phyloP scores from a whole-genome alignment of 257 asterid species.

The Solanum chaucha region DNA sequence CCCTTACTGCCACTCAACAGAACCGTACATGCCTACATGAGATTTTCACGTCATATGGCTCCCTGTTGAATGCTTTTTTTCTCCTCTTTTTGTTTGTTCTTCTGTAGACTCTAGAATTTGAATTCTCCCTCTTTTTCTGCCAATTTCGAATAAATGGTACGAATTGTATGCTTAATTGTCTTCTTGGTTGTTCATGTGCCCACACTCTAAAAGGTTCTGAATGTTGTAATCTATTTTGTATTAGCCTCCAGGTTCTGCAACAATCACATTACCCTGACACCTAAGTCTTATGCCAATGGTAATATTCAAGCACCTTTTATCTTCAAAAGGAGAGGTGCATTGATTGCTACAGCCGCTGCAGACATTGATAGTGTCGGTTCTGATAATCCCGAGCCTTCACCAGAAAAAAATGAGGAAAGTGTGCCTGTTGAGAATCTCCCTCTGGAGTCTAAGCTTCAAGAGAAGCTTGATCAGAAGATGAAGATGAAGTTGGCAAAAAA shows the following conservation, averaged over 20 bases:
- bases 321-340: not conserved
- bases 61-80: not conserved
- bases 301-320: not conserved
- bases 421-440: constrained; percentile 52
- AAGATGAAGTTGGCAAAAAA: constrained; percentile 85
- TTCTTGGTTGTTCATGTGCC: not conserved
- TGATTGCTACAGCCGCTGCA: not conserved
- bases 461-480: constrained; percentile 50
- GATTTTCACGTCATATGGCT: not conserved
- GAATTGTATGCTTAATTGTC: not conserved
- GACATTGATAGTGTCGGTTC: constrained; percentile 2
- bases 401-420: constrained; percentile 28
- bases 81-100: not conserved
- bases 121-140: not conserved
- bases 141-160: not conserved
- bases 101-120: not conserved
- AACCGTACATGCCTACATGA: not conserved
- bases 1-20: not conserved
- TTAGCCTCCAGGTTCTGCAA: not conserved
- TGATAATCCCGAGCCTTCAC: constrained; percentile 7
- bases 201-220: not conserved
- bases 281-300: not conserved
- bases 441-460: constrained; percentile 60
- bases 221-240: not conserved
- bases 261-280: not conserved